phyloP scores from a whole-genome alignment of 305 asterid species.

The Solanum chacoense region DNA sequence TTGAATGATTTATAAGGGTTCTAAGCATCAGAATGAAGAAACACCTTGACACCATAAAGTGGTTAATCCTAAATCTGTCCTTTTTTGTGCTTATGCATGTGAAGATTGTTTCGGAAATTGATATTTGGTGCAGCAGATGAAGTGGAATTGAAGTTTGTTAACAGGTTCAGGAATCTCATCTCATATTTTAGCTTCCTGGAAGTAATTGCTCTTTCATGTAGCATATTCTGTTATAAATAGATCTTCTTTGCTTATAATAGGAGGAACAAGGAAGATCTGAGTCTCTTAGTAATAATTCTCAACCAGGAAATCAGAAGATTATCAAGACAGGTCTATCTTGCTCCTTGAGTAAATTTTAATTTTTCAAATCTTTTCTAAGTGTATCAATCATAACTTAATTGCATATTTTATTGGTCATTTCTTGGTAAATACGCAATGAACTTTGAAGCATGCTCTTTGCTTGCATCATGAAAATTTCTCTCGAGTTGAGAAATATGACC shows the following conservation, averaged over 20 bases:
- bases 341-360: background rate
- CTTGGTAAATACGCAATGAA: background rate
- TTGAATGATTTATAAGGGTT: background rate
- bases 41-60: background rate
- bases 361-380: background rate
- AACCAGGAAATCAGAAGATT: slow-evolving; percentile 90
- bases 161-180: slow-evolving; percentile 45
- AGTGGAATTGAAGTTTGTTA: slow-evolving; percentile 85
- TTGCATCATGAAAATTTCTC: background rate
- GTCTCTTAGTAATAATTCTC: slow-evolving; percentile 64
- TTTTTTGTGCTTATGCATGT: background rate
- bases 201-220: background rate
- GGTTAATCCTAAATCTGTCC: background rate
- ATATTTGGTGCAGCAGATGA: slow-evolving; percentile 99
- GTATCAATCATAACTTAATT: background rate
- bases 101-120: slow-evolving; percentile 78
- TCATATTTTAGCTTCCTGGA: slow-evolving; percentile 2
- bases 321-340: slow-evolving; percentile 63
- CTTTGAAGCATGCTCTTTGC: background rate
- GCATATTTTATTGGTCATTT: background rate
- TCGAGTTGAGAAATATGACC: background rate
- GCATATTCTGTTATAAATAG: background rate
- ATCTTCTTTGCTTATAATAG: slow-evolving; percentile 25
- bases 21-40: background rate
- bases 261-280: slow-evolving; percentile 78